Percentiles rank a stretch among this genome's conserved stretches.
phyloP scores from a whole-genome alignment of 192 early-diverging fungal species.

The Backusella tuberculispora region DNA sequence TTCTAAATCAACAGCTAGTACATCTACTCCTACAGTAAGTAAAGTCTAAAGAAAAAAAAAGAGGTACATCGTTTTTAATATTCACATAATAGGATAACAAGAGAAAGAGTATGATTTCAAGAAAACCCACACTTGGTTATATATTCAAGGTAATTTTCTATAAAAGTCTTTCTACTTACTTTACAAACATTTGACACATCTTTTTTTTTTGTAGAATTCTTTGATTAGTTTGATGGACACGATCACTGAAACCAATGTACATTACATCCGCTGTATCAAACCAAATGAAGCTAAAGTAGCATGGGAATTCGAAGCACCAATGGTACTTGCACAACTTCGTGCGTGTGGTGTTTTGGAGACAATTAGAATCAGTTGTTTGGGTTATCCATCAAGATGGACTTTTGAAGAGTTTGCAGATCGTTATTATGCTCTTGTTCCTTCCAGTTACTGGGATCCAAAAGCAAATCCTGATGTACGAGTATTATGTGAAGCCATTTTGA shows the following conservation, averaged over 20 bases:
- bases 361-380: conserved; percentile 96
- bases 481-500: conserved; percentile 63
- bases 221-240: conserved; percentile 95
- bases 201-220: conserved; percentile 52
- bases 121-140: conserved; percentile 82
- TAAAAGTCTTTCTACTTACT: not conserved
- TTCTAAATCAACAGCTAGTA: conserved; percentile 47
- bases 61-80: not conserved
- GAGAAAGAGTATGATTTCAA: conserved; percentile 58
- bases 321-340: conserved; percentile 93
- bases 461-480: conserved; percentile 53
- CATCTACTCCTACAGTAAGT: conserved; percentile 36
- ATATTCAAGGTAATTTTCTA: not conserved
- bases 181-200: not conserved
- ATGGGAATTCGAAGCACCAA: conserved; percentile 93
- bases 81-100: conserved; percentile 35
- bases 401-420: conserved; percentile 94
- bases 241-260: conserved; percentile 88
- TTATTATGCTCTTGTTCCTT: conserved; percentile 64
- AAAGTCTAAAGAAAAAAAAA: not conserved
- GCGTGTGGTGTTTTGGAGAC: conserved; percentile 99
- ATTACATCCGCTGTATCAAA: conserved; percentile 99
- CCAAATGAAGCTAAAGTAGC: conserved; percentile 93
- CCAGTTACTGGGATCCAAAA: conserved; percentile 51
- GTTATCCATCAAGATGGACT: conserved; percentile 89